Conservation (phyloP, 192 early-diverging fungal genomes). For the Kickxella alabastrina region DNA sequence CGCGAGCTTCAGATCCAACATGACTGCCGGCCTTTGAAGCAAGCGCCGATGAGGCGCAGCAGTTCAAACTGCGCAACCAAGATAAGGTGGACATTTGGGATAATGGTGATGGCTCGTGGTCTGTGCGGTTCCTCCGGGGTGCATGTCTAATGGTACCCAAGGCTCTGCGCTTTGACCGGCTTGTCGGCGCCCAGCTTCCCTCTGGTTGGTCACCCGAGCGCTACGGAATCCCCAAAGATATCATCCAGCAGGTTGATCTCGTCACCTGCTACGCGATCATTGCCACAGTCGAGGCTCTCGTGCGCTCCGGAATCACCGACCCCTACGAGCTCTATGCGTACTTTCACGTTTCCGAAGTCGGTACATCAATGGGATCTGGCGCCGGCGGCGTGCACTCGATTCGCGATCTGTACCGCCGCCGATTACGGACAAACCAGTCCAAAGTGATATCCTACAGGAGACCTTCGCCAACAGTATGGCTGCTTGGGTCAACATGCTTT, state of each 20-base stretch:
- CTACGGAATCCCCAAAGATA: conserved; percentile 89
- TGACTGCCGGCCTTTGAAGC: conserved; percentile 86
- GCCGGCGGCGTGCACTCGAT: conserved; percentile 83
- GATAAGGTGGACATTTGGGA: conserved; percentile 62
- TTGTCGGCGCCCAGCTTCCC: conserved; percentile 88
- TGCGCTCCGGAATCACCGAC: conserved; percentile 88
- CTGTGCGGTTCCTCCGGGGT: conserved; percentile 79
- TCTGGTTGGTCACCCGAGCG: conserved; percentile 91
- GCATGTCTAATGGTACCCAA: conserved; percentile 87
- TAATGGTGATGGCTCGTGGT: conserved; percentile 58
- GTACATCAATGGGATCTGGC: conserved; percentile 85
- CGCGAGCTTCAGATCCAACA: conserved; percentile 86
- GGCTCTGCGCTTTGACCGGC: conserved; percentile 89
- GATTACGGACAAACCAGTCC: conserved; percentile 75
- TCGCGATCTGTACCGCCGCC: conserved; percentile 74
- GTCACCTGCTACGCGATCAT: conserved; percentile 87
- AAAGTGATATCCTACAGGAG: conserved; percentile 93
- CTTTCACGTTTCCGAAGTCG: conserved; percentile 90
- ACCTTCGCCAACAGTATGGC: conserved; percentile 64
- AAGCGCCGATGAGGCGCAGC: conserved; percentile 78
- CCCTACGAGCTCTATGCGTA: conserved; percentile 97
- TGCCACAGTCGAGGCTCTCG: conserved; percentile 87
- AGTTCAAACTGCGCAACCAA: conserved; percentile 81
- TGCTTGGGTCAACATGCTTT: conserved; percentile 96
- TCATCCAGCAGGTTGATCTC: conserved; percentile 86